These are phyloP conservation scores for Dioscorea dumetorum DNA, from an alignment of 106 monocot species.

Conservation along the genomic window DNA sequence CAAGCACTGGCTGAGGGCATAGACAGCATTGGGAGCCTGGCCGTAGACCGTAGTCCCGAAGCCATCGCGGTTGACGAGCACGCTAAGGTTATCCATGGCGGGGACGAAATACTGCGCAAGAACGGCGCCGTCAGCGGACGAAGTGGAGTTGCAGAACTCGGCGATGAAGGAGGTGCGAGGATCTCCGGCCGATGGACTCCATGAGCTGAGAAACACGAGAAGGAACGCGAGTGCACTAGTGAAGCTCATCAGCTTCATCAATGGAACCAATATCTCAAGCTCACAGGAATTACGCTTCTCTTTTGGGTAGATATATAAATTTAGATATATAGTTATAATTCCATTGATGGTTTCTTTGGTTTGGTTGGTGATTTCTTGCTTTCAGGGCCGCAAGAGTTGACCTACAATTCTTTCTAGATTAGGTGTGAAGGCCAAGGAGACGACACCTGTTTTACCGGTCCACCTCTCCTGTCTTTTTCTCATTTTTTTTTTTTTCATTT, in stretches of 20 bases:
- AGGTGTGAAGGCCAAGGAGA: constrained; percentile 43
- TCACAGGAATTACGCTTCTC: constrained; percentile 1
- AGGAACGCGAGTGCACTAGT: constrained; percentile 30
- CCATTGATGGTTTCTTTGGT: constrained; percentile 30
- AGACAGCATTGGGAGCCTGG: constrained; percentile 35
- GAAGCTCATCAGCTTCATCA: constrained; percentile 1
- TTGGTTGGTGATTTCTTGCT: constrained; percentile 48
- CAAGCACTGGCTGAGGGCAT: constrained; percentile 43
- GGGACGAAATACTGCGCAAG: constrained; percentile 44
- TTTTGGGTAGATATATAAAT: neutral
- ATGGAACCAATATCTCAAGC: no score
- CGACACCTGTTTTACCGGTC: constrained; percentile 37
- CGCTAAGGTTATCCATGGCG: constrained; percentile 45
- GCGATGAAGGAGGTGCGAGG: constrained; percentile 28
- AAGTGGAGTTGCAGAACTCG: constrained; percentile 21
- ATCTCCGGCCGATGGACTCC: constrained; percentile 15
- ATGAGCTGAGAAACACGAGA: neutral
- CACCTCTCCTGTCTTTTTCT: constrained; percentile 25
- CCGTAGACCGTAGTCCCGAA: constrained; percentile 34
- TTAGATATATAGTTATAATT: no score
- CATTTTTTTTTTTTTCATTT: constrained; percentile 20
- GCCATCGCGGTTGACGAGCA: constrained; percentile 30
- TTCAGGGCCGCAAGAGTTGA: constrained; percentile 2
- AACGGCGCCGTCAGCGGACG: constrained; percentile 13
- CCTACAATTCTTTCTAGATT: constrained; percentile 7